phyloP scores from a whole-genome alignment of 2,329 filamentous ascomycete genomes.

The Alternaria sp. region DNA sequence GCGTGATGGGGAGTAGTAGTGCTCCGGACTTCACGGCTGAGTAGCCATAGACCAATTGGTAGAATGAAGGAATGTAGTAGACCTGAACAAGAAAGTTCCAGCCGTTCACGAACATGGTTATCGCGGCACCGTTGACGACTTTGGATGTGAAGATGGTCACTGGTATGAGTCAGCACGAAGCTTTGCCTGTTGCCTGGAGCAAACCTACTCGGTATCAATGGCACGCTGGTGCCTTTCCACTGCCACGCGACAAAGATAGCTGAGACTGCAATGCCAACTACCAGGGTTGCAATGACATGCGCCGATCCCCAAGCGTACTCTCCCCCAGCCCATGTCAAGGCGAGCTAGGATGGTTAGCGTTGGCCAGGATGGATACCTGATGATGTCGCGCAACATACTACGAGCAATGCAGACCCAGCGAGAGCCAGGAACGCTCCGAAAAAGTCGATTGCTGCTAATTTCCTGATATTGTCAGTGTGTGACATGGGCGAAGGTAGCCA shows the following conservation, averaged over 20 bases:
- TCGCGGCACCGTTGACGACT: constrained; percentile 23
- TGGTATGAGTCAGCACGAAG: not conserved
- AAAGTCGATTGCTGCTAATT: constrained; percentile 60
- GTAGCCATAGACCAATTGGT: constrained; percentile 63
- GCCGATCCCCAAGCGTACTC: constrained; percentile 61
- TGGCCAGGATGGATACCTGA: not conserved
- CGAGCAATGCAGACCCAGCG: constrained; percentile 60
- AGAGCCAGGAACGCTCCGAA: constrained; percentile 63
- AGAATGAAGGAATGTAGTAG: constrained; percentile 68
- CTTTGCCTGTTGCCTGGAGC: not conserved
- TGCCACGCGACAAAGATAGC: constrained; percentile 61
- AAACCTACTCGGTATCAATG: constrained; percentile 62
- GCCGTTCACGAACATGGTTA: constrained; percentile 64
- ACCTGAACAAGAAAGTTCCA: constrained; percentile 65
- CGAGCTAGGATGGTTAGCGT: constrained; percentile 17
- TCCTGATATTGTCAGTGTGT: constrained; percentile 15
- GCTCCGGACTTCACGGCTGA: constrained; percentile 58
- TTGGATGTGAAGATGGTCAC: constrained; percentile 25
- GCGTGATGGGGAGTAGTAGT: constrained; percentile 54
- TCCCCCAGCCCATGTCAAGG: constrained; percentile 65
- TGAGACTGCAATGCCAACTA: constrained; percentile 57
- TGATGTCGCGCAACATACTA: constrained; percentile 48
- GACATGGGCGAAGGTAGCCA: not conserved
- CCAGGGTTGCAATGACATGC: constrained; percentile 59
- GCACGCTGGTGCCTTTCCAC: constrained; percentile 63